phyloP scores from a whole-genome alignment of 495 filamentous ascomycete species.

The Aspergillus heteromorphus region DNA sequence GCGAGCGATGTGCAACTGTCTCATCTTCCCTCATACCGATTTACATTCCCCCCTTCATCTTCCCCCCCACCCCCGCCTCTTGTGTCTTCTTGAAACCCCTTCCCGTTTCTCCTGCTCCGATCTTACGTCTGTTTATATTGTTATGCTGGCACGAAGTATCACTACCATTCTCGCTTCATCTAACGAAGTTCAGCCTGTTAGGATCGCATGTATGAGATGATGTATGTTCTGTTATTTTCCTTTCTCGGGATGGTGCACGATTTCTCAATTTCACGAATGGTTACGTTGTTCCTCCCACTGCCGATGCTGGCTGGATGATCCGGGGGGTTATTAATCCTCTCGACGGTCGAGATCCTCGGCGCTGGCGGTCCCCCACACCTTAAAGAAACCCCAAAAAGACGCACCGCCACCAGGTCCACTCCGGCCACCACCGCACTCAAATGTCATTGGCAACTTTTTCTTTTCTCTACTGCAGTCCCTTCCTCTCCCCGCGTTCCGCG shows the following conservation, averaged over 20 bases:
- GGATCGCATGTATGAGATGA: slow-evolving; percentile 28
- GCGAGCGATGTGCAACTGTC: slow-evolving; percentile 33
- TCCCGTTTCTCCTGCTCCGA: not conserved
- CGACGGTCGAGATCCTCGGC: slow-evolving; percentile 1
- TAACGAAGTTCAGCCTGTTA: slow-evolving; percentile 18
- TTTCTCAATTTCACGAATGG: slow-evolving; percentile 12
- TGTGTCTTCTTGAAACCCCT: slow-evolving; percentile 7
- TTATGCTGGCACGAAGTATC: slow-evolving; percentile 34
- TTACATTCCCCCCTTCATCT: slow-evolving; percentile 16
- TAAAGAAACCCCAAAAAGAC: too few relatives aligned
- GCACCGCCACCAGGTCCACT: not conserved
- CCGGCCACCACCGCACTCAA: not conserved
- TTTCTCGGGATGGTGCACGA: slow-evolving; percentile 12
- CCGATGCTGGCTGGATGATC: slow-evolving; percentile 10
- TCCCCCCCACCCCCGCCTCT: slow-evolving; percentile 3
- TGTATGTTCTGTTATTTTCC: slow-evolving; percentile 19
- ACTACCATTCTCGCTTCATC: slow-evolving; percentile 12
- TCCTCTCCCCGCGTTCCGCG: not conserved
- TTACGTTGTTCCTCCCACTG: slow-evolving; percentile 13
- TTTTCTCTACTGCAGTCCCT: not conserved
- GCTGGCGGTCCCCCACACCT: not conserved
- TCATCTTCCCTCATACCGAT: slow-evolving; percentile 13
- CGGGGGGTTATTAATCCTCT: not conserved
- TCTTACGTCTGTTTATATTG: slow-evolving; percentile 37
- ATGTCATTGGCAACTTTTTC: slow-evolving; percentile 1